Evolutionary conservation across 768 basidiomycete species (phyloP), one percentile per base, ranked within the genome.

Genomic region (Russula griseocarnosa): DNA sequence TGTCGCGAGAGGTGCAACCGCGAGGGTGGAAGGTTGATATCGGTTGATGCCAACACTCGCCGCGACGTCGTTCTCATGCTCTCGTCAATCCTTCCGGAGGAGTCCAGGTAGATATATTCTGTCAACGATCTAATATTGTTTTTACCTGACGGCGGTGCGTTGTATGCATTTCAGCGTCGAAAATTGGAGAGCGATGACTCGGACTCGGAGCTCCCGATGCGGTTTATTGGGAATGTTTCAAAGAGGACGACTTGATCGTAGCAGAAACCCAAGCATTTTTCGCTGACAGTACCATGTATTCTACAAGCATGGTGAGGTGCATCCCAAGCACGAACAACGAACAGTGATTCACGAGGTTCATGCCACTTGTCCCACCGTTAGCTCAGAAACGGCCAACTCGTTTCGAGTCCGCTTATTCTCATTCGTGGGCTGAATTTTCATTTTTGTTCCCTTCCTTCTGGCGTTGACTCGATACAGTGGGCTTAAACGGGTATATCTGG

Each of bases 171-270:
- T 70, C 95, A 67, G 94, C 84, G 97, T 66, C 84, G 97, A 51
- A 99, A 98, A 82, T 79, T 98, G 38, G 97, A 98, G 76, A 95
- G 92, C 67, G 97, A 99, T 72, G 97, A 98, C 83, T 98, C 57
- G 98, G 74, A 99, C 98, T 97, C 84, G 97, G 56, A 98, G 71
- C 83, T 99, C 57, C 95, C 98, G 74, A 98, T 99, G 97, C 83
- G 97, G 56, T 91, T 98, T 98, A n/a, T n/a, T n/a, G n/a, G n/a
- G n/a, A n/a, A n/a, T n/a, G n/a, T 72, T 94, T 99, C 69, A 94
- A 97, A 66, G 97, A 98, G 73, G 96, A 96, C 9, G 96, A 99
- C 77, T 81, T 99, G 44, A 81, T 99, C 14, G 97, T 99, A 50
- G 95, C 96, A 4, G 97, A 99, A 75, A 96, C 98, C 13, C 97